These are phyloP conservation scores for Odontarrhena argentea DNA, from an alignment of 345 rosid species.

Conservation along the genomic window DNA sequence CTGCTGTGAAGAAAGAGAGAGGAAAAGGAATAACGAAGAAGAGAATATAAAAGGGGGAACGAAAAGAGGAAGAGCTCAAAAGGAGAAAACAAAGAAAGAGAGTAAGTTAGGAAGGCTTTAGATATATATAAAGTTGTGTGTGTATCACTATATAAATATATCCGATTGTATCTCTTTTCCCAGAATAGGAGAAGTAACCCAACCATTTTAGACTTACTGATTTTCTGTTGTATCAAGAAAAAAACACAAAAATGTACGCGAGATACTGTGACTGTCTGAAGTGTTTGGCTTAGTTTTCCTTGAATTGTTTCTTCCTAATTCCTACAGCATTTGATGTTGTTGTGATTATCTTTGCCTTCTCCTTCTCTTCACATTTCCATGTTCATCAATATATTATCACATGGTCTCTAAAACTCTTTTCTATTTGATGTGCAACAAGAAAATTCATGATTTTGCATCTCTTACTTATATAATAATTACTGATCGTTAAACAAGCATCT, in stretches of 20 bases:
- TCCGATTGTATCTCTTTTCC: constrained; percentile 39
- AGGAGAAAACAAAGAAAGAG: constrained; percentile 32
- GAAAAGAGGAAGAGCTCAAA: constrained; percentile 2
- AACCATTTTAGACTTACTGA: constrained; percentile 39
- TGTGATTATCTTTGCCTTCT: constrained; percentile 9
- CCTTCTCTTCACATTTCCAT: background rate
- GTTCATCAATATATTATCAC: background rate
- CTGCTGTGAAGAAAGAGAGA: constrained; percentile 15
- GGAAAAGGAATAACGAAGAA: constrained; percentile 24
- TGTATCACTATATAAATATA: constrained; percentile 37
- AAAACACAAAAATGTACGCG: background rate
- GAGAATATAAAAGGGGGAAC: constrained; percentile 35
- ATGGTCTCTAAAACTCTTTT: background rate
- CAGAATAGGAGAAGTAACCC: constrained; percentile 44
- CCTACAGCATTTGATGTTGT: background rate
- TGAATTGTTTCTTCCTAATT: background rate
- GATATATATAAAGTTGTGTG: constrained; percentile 50
- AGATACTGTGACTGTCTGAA: constrained; percentile 19
- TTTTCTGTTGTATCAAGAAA: constrained; percentile 35
- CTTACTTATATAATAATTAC: constrained; percentile 14
- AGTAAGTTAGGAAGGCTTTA: constrained; percentile 44
- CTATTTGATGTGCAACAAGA: background rate
- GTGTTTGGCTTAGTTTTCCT: constrained; percentile 39
- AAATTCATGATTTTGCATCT: background rate
- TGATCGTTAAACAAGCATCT: background rate